Evolutionary conservation across 2,329 filamentous ascomycete species (phyloP).

Genomic region (Fusarium sp.): DNA sequence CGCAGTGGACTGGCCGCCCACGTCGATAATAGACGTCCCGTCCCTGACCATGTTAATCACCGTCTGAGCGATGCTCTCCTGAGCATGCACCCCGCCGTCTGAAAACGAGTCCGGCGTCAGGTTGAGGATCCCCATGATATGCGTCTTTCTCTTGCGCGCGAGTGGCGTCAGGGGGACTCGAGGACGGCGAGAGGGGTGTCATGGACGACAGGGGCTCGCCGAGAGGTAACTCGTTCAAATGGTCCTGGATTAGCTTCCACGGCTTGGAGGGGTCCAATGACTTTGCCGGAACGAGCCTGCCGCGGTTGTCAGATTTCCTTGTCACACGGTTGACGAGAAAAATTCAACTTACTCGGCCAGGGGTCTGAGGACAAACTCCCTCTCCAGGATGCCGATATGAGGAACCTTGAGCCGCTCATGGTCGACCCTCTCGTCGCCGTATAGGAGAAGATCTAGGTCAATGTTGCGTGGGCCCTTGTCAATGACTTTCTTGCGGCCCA

Average conservation of each 20-base stretch:
- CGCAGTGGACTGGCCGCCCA: slow-evolving; percentile 93
- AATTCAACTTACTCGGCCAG: slow-evolving; percentile 74
- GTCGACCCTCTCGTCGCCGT: slow-evolving; percentile 73
- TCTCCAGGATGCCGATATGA: slow-evolving; percentile 85
- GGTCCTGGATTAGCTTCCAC: slow-evolving; percentile 71
- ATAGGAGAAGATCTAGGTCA: slow-evolving; percentile 91
- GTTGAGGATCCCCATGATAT: slow-evolving; percentile 95
- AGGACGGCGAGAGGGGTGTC: slow-evolving; percentile 63
- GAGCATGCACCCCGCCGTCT: slow-evolving; percentile 78
- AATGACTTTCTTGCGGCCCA: slow-evolving; percentile 85
- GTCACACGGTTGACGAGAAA: neutral
- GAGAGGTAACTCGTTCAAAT: slow-evolving; percentile 68
- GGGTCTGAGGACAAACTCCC: slow-evolving; percentile 93
- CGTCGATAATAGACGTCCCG: slow-evolving; percentile 87
- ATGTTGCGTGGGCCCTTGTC: slow-evolving; percentile 97
- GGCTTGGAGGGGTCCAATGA: slow-evolving; percentile 65
- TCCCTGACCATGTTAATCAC: slow-evolving; percentile 71
- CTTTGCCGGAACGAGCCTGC: slow-evolving; percentile 67
- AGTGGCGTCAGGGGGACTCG: slow-evolving; percentile 68
- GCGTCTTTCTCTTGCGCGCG: slow-evolving; percentile 71
- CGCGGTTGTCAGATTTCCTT: slow-evolving; percentile 5
- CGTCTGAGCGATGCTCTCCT: slow-evolving; percentile 66
- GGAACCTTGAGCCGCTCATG: slow-evolving; percentile 84
- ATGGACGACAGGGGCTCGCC: slow-evolving; percentile 67
- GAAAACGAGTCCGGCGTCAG: slow-evolving; percentile 97